Evolutionary conservation across 1,284 basidiomycete species (phyloP).

Genomic region (Cutaneotrichosporon daszewskae): DNA sequence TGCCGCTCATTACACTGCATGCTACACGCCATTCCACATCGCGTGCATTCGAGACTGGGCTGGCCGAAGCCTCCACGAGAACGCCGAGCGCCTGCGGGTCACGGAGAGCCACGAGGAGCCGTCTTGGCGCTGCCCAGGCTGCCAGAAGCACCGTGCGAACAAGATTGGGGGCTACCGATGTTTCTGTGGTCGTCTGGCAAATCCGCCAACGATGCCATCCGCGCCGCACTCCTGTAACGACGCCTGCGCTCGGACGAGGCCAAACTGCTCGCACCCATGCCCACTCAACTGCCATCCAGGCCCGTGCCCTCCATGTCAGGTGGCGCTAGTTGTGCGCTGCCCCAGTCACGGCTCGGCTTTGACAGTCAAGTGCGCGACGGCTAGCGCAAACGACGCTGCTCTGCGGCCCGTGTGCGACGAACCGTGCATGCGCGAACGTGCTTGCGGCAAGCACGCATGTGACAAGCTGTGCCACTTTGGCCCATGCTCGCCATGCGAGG

Average conservation of each 20-base stretch:
- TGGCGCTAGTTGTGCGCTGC: slow-evolving; percentile 57
- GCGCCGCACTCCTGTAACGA: slow-evolving; percentile 80
- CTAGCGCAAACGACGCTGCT: slow-evolving; percentile 45
- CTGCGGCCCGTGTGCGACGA: slow-evolving; percentile 60
- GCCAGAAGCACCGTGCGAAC: slow-evolving; percentile 64
- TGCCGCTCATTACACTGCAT: slow-evolving; percentile 50
- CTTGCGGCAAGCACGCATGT: slow-evolving; percentile 62
- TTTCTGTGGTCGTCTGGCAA: slow-evolving; percentile 70
- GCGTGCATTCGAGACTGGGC: slow-evolving; percentile 67
- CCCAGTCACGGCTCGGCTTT: slow-evolving; percentile 61
- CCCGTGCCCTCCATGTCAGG: slow-evolving; percentile 66
- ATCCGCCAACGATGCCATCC: slow-evolving; percentile 62
- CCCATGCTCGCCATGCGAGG: slow-evolving; percentile 59
- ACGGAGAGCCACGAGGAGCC: slow-evolving; percentile 48
- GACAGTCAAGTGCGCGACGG: slow-evolving; percentile 59
- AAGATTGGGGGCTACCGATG: slow-evolving; percentile 71
- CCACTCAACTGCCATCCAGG: slow-evolving; percentile 65
- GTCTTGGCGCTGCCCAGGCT: slow-evolving; percentile 78
- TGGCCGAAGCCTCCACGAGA: slow-evolving; percentile 65
- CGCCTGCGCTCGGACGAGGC: slow-evolving; percentile 63
- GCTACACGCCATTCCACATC: slow-evolving; percentile 48
- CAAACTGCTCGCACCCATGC: slow-evolving; percentile 61
- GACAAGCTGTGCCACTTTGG: slow-evolving; percentile 63
- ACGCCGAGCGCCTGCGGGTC: slow-evolving; percentile 23
- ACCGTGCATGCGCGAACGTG: slow-evolving; percentile 56